These are phyloP conservation scores for Colletotrichum incanum DNA, from an alignment of 2,329 filamentous ascomycete genomes.

Conservation along the genomic window DNA sequence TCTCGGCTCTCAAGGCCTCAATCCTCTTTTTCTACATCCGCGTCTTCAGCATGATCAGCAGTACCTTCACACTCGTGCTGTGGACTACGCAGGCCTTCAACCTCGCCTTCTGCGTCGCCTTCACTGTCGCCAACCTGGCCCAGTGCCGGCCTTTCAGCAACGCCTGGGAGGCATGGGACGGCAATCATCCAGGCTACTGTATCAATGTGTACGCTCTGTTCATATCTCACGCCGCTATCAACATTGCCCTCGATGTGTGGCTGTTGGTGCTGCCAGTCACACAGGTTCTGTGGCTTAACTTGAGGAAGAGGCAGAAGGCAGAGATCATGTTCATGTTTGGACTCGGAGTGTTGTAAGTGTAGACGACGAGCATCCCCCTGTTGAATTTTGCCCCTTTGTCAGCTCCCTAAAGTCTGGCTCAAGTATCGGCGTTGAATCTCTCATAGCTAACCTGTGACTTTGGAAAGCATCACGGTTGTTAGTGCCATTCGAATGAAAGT, in stretches of 20 bases:
- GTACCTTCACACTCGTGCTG: constrained; percentile 46
- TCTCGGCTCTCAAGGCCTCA: constrained; percentile 57
- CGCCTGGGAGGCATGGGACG: constrained; percentile 59
- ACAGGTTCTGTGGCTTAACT: constrained; percentile 51
- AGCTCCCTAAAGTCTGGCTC: no score
- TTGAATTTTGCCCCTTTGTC: not conserved
- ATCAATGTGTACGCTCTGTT: constrained; percentile 55
- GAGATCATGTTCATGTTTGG: constrained; percentile 57
- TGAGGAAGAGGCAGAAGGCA: constrained; percentile 55
- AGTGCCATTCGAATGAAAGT: constrained; percentile 56
- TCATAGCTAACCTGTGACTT: not conserved
- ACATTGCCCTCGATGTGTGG: constrained; percentile 60
- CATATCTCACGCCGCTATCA: constrained; percentile 59
- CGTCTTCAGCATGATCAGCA: constrained; percentile 53
- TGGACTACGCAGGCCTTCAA: constrained; percentile 44
- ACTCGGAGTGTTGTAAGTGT: constrained; percentile 47
- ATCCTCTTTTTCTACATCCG: constrained; percentile 56
- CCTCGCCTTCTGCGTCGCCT: constrained; percentile 43
- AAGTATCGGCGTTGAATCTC: no score
- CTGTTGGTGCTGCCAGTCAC: constrained; percentile 60
- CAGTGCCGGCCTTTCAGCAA: constrained; percentile 60
- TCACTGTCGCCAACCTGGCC: constrained; percentile 55
- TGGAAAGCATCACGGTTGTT: constrained; percentile 53
- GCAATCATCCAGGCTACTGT: constrained; percentile 49
- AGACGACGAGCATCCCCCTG: not conserved